A percentile compares a stretch with the other conserved stretches of the same genome.
These are phyloP conservation scores for Lepiota subincarnata DNA, from an alignment of 768 basidiomycete genomes.

Conservation along the genomic window DNA sequence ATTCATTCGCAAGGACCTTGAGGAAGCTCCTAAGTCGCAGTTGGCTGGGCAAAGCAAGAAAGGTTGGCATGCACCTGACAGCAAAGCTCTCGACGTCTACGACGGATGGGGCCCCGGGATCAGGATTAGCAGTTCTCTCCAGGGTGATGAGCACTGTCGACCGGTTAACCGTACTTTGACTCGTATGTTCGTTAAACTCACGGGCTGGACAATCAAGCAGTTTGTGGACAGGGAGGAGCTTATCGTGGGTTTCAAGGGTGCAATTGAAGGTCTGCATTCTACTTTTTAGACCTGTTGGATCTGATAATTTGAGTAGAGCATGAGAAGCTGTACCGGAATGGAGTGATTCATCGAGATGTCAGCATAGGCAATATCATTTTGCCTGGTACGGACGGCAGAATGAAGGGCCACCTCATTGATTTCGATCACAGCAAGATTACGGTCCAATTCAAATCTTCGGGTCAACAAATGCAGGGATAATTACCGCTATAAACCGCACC, in stretches of 20 bases:
- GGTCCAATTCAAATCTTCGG: neutral
- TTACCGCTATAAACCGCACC: too few relatives aligned
- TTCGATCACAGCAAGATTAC: constrained; percentile 5
- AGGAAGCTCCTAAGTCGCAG: too few relatives aligned
- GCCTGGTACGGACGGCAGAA: neutral
- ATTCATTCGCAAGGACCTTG: neutral
- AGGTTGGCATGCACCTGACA: neutral
- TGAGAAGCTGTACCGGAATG: too few relatives aligned
- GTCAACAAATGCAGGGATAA: too few relatives aligned
- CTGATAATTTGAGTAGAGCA: too few relatives aligned
- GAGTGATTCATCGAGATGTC: neutral
- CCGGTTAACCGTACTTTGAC: neutral
- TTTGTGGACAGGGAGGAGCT: neutral
- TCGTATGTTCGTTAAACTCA: neutral
- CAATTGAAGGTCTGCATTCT: too few relatives aligned
- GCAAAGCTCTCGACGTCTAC: too few relatives aligned
- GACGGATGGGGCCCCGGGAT: neutral
- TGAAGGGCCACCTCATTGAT: neutral
- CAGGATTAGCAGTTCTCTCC: neutral
- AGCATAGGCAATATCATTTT: neutral
- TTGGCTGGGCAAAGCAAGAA: neutral
- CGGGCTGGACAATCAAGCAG: neutral
- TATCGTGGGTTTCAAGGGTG: neutral
- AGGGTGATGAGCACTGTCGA: neutral
- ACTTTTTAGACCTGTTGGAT: too few relatives aligned